Evolutionary conservation across 306 rosid genomes (phyloP).

Genomic region (Vicia faba): DNA sequence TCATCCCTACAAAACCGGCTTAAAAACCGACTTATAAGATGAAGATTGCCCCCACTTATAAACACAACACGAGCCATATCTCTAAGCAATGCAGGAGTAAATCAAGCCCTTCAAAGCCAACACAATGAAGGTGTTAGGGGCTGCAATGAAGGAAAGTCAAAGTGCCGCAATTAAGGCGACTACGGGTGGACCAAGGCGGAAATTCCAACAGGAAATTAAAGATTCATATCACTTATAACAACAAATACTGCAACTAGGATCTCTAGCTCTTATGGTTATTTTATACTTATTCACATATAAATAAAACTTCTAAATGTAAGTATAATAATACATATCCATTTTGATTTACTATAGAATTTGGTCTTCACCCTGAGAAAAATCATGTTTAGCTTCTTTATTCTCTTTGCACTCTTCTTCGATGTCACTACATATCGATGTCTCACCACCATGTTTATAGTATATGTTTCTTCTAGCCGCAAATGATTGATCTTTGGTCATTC

Average conservation of each 20-base stretch:
- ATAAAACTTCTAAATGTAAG: conserved; percentile 15
- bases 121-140: no score
- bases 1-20: no score
- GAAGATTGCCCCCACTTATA: no score
- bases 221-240: conserved; percentile 5
- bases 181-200: no score
- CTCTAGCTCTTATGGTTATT: background rate
- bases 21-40: no score
- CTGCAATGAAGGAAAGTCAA: no score
- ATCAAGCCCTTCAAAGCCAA: no score
- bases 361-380: conserved; percentile 70
- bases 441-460: conserved; percentile 63
- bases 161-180: no score
- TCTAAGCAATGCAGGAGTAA: no score
- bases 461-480: conserved; percentile 74
- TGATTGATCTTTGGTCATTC: conserved; percentile 82
- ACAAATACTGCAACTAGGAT: conserved; percentile 14
- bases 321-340: conserved; percentile 26
- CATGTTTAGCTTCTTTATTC: conserved; percentile 56
- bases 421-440: conserved; percentile 72
- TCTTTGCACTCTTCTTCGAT: conserved; percentile 64
- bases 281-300: conserved; percentile 17
- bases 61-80: no score
- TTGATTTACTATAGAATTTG: conserved; percentile 62
- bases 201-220: background rate